Conservation (phyloP, 2,329 filamentous ascomycete genomes). For the Keithomyces neogunnii region DNA sequence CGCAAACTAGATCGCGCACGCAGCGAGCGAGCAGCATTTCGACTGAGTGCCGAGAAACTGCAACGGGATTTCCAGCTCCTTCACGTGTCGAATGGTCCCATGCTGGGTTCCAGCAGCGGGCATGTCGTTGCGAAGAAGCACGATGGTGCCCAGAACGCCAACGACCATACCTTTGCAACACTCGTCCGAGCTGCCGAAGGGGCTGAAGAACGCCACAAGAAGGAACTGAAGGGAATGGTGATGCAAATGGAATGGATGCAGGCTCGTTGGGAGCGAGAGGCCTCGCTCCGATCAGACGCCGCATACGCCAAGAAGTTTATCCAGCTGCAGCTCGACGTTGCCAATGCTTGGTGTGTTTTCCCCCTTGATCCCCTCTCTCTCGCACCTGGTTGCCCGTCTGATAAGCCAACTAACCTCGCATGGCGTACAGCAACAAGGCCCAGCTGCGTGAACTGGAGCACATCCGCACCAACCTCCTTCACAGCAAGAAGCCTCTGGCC, state of each 20-base stretch:
- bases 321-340: slow-evolving; percentile 69
- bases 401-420: neutral
- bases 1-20: slow-evolving; percentile 62
- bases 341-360: slow-evolving; percentile 75
- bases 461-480: slow-evolving; percentile 50
- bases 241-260: slow-evolving; percentile 91
- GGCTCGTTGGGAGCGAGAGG: slow-evolving; percentile 71
- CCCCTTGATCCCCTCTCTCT: neutral
- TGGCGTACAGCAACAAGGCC: slow-evolving; percentile 69
- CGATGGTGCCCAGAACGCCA: slow-evolving; percentile 18
- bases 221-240: slow-evolving; percentile 71
- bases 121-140: slow-evolving; percentile 18
- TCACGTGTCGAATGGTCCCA: slow-evolving; percentile 26
- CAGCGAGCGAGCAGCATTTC: slow-evolving; percentile 52
- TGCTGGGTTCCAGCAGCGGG: slow-evolving; percentile 9
- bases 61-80: slow-evolving; percentile 41
- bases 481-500: slow-evolving; percentile 27
- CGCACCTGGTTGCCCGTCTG: neutral
- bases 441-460: slow-evolving; percentile 78
- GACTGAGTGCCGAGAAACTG: slow-evolving; percentile 45
- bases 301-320: slow-evolving; percentile 84
- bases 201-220: slow-evolving; percentile 60
- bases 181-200: slow-evolving; percentile 48
- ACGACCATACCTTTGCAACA: slow-evolving; percentile 46
- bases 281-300: slow-evolving; percentile 68